These are phyloP conservation scores for Narthecium ossifragum DNA, from an alignment of 106 monocot genomes.

Conservation along the genomic window DNA sequence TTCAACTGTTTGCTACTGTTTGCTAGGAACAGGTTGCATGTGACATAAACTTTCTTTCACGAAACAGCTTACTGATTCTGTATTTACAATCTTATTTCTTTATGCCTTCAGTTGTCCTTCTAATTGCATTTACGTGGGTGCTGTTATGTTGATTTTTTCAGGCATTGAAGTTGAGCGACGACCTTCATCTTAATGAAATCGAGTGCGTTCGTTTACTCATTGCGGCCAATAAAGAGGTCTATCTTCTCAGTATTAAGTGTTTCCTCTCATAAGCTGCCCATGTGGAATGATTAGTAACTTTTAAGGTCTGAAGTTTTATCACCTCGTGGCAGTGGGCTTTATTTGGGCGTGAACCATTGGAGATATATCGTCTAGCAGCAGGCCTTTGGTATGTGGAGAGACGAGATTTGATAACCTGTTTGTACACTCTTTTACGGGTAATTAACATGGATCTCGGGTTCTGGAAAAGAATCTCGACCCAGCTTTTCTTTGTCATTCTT, in stretches of 20 bases:
- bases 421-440: slow-evolving; percentile 87
- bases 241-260: no score
- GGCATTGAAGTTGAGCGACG: slow-evolving; percentile 93
- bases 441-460: background rate
- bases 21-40: no score
- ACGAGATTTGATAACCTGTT: slow-evolving; percentile 72
- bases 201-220: slow-evolving; percentile 79
- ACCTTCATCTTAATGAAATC: slow-evolving; percentile 93
- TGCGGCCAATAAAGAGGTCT: slow-evolving; percentile 85
- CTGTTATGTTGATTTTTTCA: slow-evolving; percentile 23
- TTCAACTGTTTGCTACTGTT: no score
- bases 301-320: no score
- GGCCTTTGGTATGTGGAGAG: slow-evolving; percentile 97
- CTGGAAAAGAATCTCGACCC: no score
- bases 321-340: slow-evolving; percentile 60
- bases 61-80: no score
- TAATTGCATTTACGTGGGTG: background rate
- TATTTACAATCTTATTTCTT: background rate
- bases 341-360: slow-evolving; percentile 75
- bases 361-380: slow-evolving; percentile 83
- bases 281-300: no score
- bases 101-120: background rate
- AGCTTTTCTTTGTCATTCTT: background rate
- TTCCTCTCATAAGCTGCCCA: no score
- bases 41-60: no score